These are phyloP conservation scores for Cercospora canescens DNA, from an alignment of 2,329 filamentous ascomycete species.

Conservation along the genomic window DNA sequence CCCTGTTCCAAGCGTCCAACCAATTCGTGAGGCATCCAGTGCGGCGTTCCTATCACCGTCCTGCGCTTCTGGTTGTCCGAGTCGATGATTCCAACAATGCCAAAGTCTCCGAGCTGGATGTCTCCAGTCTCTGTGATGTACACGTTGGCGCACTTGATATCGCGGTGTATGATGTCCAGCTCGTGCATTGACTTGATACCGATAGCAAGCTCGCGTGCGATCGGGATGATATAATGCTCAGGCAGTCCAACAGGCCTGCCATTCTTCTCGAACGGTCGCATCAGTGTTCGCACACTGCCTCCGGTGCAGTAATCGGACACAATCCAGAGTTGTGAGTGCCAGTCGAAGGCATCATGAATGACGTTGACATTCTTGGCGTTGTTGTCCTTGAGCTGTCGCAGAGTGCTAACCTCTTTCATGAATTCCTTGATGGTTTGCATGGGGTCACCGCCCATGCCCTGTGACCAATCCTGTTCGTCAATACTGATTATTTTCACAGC, in stretches of 20 bases:
- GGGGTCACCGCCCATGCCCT: constrained; percentile 50
- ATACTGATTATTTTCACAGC: constrained; percentile 84
- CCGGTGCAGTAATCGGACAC: constrained; percentile 84
- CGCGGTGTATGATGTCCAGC: constrained; percentile 65
- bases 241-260: constrained; percentile 44
- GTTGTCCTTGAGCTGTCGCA: constrained; percentile 71
- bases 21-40: constrained; percentile 85
- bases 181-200: constrained; percentile 64
- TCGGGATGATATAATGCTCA: constrained; percentile 63
- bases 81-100: constrained; percentile 76
- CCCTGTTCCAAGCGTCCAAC: constrained; percentile 50
- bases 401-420: constrained; percentile 63
- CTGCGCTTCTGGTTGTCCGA: constrained; percentile 71
- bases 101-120: constrained; percentile 83
- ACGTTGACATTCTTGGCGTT: constrained; percentile 78
- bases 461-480: constrained; percentile 66
- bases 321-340: constrained; percentile 83
- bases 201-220: constrained; percentile 63
- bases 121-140: constrained; percentile 74
- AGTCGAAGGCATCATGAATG: constrained; percentile 74
- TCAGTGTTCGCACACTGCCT: constrained; percentile 71
- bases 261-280: constrained; percentile 41
- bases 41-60: constrained; percentile 78
- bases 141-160: constrained; percentile 73
- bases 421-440: constrained; percentile 61